A percentile compares a stretch with the other conserved stretches of the same genome.
Evolutionary conservation across 202 grass and related monocot species (phyloP).

Genomic region (Hordeum pubiflorum): DNA sequence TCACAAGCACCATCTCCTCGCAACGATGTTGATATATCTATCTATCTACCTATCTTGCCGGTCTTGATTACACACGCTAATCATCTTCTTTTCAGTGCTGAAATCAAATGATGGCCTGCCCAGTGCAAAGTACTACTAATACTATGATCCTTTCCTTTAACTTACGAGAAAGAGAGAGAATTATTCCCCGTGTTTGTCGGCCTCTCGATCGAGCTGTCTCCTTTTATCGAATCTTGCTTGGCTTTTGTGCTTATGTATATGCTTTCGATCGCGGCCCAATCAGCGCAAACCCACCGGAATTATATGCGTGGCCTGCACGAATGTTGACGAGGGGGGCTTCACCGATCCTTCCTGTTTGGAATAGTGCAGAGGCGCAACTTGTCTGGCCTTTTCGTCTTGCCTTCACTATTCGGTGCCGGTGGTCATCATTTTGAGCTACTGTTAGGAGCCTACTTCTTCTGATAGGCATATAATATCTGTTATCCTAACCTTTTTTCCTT

Average conservation of each 20-base stretch:
- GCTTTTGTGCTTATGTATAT: constrained; percentile 15
- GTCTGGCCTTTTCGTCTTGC: not conserved
- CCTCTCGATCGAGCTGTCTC: constrained; percentile 16
- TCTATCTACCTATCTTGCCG: not conserved
- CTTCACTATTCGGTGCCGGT: constrained; percentile 1
- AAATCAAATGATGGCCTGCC: constrained; percentile 24
- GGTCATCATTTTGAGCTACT: constrained; percentile 13
- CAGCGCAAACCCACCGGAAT: constrained; percentile 24
- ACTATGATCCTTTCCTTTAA: not conserved
- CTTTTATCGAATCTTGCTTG: constrained; percentile 14
- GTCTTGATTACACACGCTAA: not conserved
- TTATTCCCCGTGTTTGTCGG: constrained; percentile 36
- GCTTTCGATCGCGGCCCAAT: constrained; percentile 13
- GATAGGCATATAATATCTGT: not conserved
- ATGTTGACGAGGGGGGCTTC: constrained; percentile 23
- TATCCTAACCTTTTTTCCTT: not conserved
- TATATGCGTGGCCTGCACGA: constrained; percentile 16
- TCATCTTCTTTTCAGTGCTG: not conserved
- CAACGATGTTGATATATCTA: not conserved
- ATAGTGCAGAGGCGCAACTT: constrained; percentile 1
- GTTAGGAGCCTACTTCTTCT: constrained; percentile 8
- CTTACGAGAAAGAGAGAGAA: constrained; percentile 8
- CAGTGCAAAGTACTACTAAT: constrained; percentile 1
- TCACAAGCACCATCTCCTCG: not conserved
- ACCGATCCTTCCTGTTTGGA: constrained; percentile 37